phyloP scores from a whole-genome alignment of 2,329 filamentous ascomycete species.

The Sporothrix sp. region DNA sequence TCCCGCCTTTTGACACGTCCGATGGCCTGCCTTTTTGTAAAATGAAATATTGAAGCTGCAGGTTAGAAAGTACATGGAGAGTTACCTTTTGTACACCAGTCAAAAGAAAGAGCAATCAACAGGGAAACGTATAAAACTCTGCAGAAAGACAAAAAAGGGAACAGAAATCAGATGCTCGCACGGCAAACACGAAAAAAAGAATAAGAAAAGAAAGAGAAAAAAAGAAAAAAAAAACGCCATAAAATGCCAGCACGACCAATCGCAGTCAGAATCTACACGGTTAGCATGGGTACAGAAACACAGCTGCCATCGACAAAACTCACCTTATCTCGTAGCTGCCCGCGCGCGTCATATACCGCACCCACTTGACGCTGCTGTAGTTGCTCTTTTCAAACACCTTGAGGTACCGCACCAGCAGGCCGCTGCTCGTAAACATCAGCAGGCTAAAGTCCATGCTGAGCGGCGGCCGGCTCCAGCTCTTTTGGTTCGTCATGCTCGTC shows the following conservation, averaged over 20 bases:
- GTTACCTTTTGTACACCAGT: not conserved
- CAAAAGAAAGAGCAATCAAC: too few species aligned
- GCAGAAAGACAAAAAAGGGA: too few species aligned
- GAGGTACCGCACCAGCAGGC: constrained; percentile 81
- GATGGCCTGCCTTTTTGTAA: too few species aligned
- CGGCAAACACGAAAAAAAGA: not conserved
- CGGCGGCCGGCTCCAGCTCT: constrained; percentile 90
- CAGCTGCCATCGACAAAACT: not conserved
- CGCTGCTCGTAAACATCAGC: constrained; percentile 96
- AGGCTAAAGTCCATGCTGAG: constrained; percentile 86
- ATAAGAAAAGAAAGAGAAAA: not conserved
- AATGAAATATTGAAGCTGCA: too few species aligned
- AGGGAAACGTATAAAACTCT: too few species aligned
- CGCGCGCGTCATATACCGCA: constrained; percentile 95
- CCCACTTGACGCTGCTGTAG: constrained; percentile 98
- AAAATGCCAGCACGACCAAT: constrained; percentile 3
- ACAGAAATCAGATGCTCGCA: not conserved
- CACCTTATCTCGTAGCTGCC: constrained; percentile 95
- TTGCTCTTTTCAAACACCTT: constrained; percentile 99
- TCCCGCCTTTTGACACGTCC: too few species aligned
- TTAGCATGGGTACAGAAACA: not conserved
- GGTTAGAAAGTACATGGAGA: too few species aligned
- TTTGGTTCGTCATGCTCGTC: constrained; percentile 96
- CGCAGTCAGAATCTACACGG: not conserved
- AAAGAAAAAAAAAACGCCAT: constrained; percentile 3